Conservation (phyloP, 2,329 filamentous ascomycete species). For the Paecilomyces formosus region DNA sequence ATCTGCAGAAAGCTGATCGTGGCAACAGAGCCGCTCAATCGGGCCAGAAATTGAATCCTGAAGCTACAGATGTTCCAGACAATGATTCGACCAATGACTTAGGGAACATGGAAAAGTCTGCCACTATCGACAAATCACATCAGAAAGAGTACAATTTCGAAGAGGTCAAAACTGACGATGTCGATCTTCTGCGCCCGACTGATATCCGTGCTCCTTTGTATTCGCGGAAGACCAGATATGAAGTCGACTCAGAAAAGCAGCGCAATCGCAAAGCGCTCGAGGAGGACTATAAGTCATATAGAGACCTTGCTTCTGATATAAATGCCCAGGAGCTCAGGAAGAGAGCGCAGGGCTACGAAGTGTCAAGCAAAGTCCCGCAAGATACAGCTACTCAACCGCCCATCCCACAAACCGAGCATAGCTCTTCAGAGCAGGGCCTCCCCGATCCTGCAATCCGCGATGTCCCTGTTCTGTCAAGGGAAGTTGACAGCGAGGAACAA, state of each 20-base stretch:
- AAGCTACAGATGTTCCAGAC: background rate
- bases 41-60: background rate
- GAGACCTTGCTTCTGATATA: constrained; percentile 7
- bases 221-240: constrained; percentile 11
- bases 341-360: constrained; percentile 4
- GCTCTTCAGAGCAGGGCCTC: background rate
- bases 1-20: background rate
- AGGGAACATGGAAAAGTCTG: background rate
- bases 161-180: constrained; percentile 18
- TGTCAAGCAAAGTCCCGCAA: background rate
- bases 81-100: background rate
- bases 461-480: background rate
- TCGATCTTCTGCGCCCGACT: constrained; percentile 26
- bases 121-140: background rate
- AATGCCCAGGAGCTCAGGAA: constrained; percentile 14
- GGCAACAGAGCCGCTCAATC: background rate
- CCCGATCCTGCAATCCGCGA: background rate
- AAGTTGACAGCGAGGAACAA: background rate
- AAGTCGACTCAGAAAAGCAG: constrained; percentile 11
- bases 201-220: constrained; percentile 28
- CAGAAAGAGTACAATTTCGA: constrained; percentile 2
- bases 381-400: background rate
- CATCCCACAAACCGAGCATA: background rate
- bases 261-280: constrained; percentile 13
- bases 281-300: constrained; percentile 11